Percentiles rank a stretch among this genome's conserved stretches.
These are phyloP conservation scores for Ramichloridium luteum DNA, from an alignment of 2,329 filamentous ascomycete genomes.

Conservation along the genomic window DNA sequence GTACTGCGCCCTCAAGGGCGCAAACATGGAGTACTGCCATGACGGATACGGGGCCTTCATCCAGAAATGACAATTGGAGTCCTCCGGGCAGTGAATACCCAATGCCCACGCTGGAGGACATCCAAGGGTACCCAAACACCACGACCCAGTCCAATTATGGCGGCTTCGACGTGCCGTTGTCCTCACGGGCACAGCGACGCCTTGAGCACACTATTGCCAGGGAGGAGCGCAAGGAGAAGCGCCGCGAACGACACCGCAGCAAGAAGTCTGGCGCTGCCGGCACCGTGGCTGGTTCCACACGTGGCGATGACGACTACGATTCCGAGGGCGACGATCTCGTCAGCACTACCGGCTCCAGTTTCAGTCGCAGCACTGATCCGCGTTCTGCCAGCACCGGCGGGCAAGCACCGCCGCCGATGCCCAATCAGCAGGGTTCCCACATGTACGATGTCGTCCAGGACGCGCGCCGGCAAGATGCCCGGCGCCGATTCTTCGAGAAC, in stretches of 20 bases:
- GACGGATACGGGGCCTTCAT: too few species aligned
- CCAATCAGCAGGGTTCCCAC: background rate
- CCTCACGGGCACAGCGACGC: background rate
- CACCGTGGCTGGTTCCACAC: background rate
- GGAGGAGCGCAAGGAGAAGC: background rate
- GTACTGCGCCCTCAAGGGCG: too few species aligned
- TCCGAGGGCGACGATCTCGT: background rate
- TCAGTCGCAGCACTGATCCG: background rate
- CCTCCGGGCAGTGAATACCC: too few species aligned
- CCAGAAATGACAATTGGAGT: too few species aligned
- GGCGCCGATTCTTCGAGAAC: background rate
- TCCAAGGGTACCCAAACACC: background rate
- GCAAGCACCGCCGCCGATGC: background rate
- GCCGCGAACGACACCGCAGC: background rate
- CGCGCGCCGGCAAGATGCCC: background rate
- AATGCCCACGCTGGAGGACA: background rate
- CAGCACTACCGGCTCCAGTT: background rate
- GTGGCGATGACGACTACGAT: slow-evolving; percentile 1
- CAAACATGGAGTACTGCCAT: too few species aligned
- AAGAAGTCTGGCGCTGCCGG: background rate
- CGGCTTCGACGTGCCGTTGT: background rate
- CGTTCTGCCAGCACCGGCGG: background rate
- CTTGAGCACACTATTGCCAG: slow-evolving; percentile 1
- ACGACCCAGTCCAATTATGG: background rate
- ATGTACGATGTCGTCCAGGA: background rate